phyloP scores from a whole-genome alignment of 163 green algal species.

The Scenedesmus sp. region DNA sequence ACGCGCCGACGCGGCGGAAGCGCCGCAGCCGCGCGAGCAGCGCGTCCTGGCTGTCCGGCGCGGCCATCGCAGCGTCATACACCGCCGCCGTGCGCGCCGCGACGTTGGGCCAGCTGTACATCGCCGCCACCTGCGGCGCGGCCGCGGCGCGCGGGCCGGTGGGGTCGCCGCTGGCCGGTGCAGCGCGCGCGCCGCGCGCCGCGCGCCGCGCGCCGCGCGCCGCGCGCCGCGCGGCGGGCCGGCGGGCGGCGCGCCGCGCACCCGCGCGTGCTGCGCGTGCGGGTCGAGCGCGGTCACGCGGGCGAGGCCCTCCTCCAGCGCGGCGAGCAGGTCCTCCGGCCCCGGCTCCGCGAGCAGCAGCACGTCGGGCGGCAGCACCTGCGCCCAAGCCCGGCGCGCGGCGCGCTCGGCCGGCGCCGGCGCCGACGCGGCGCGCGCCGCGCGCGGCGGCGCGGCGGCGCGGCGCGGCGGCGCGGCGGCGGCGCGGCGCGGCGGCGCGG shows the following conservation, averaged over 20 bases:
- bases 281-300: slow-evolving; percentile 50
- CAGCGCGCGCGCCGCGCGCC: too few species aligned
- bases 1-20: slow-evolving; percentile 59
- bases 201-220: too few species aligned
- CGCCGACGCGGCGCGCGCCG: too few species aligned
- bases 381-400: neutral
- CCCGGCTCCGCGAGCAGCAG: slow-evolving; percentile 79
- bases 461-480: too few species aligned
- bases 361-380: slow-evolving; percentile 84
- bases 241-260: slow-evolving; percentile 15
- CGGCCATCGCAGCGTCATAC: slow-evolving; percentile 67
- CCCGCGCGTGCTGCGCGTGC: slow-evolving; percentile 56
- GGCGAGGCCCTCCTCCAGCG: slow-evolving; percentile 55
- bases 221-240: neutral
- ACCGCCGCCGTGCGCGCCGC: slow-evolving; percentile 81
- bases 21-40: slow-evolving; percentile 62
- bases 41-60: slow-evolving; percentile 40
- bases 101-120: slow-evolving; percentile 94
- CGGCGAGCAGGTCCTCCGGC: slow-evolving; percentile 54
- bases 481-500: too few species aligned
- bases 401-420: neutral
- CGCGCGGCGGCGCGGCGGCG: too few species aligned
- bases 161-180: neutral
- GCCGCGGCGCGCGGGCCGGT: neutral
- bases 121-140: slow-evolving; percentile 61